Evolutionary conservation across 257 asterid genomes (phyloP).

Genomic region (Jacaranda copaia): DNA sequence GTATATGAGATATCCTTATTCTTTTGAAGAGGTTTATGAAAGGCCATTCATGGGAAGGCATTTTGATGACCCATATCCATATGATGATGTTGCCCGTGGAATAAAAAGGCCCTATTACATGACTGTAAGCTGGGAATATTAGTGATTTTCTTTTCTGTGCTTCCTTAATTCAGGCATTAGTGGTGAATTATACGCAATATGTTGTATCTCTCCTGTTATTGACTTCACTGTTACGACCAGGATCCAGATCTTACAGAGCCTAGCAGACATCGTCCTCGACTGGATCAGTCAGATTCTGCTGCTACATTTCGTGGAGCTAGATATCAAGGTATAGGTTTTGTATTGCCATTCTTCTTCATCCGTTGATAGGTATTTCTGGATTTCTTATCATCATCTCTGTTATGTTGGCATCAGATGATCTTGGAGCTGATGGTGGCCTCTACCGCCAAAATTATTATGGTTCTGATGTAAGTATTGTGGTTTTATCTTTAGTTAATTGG

Average conservation of each 20-base stretch:
- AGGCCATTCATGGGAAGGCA: conserved; percentile 55
- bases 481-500: conserved; percentile 17
- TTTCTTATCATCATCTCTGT: conserved; percentile 11
- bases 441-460: conserved; percentile 55
- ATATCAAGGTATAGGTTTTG: conserved; percentile 46
- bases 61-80: conserved; percentile 46
- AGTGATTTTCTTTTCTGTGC: conserved; percentile 8
- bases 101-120: conserved; percentile 57
- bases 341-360: conserved; percentile 22
- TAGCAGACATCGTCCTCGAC: conserved; percentile 56
- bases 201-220: neutral
- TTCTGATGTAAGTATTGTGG: conserved; percentile 51
- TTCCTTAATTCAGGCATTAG: neutral
- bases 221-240: conserved; percentile 45
- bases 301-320: conserved; percentile 47
- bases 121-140: conserved; percentile 50
- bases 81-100: conserved; percentile 56
- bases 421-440: conserved; percentile 49
- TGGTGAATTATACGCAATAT: neutral
- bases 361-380: conserved; percentile 25
- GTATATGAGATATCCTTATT: conserved; percentile 52
- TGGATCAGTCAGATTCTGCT: conserved; percentile 52
- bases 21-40: conserved; percentile 50
- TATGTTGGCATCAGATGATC: conserved; percentile 37
- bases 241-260: conserved; percentile 59